Evolutionary conservation across 106 monocot genomes (phyloP).

Genomic region (Dendrobium officinale): DNA sequence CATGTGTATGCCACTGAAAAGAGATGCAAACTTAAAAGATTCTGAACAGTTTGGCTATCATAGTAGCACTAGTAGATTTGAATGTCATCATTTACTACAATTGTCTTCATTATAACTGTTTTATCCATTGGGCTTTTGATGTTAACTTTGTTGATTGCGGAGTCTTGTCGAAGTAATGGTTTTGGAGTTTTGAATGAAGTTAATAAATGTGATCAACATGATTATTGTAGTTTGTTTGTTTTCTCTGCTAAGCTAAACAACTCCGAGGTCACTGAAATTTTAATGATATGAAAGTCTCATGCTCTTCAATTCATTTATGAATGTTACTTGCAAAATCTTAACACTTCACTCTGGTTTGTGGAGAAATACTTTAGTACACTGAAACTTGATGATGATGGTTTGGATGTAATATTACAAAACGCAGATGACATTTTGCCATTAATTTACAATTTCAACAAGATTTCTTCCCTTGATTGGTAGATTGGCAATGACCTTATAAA

Average conservation of each 20-base stretch:
- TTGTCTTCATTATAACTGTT: conserved; percentile 24
- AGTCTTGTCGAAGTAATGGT: conserved; percentile 23
- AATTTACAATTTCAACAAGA: too few relatives aligned
- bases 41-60: conserved; percentile 6
- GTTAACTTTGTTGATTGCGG: conserved; percentile 13
- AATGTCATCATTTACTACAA: conserved; percentile 28
- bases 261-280: conserved; percentile 14
- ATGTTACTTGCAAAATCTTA: neutral
- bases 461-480: too few relatives aligned
- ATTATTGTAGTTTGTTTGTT: conserved; percentile 26
- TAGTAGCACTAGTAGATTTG: conserved; percentile 6
- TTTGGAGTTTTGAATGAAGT: conserved; percentile 15
- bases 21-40: neutral
- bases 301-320: neutral
- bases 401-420: neutral
- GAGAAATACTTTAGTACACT: conserved; percentile 27
- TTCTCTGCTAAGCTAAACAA: conserved; percentile 28
- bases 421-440: too few relatives aligned
- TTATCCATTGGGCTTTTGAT: conserved; percentile 11
- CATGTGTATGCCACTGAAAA: conserved; percentile 68
- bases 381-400: conserved; percentile 14
- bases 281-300: conserved; percentile 12
- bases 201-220: conserved; percentile 4
- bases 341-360: conserved; percentile 19
- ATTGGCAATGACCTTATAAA: too few relatives aligned